Evolutionary conservation across 2,329 filamentous ascomycete species (phyloP).

Genomic region (Geoglossum cookeanum): DNA sequence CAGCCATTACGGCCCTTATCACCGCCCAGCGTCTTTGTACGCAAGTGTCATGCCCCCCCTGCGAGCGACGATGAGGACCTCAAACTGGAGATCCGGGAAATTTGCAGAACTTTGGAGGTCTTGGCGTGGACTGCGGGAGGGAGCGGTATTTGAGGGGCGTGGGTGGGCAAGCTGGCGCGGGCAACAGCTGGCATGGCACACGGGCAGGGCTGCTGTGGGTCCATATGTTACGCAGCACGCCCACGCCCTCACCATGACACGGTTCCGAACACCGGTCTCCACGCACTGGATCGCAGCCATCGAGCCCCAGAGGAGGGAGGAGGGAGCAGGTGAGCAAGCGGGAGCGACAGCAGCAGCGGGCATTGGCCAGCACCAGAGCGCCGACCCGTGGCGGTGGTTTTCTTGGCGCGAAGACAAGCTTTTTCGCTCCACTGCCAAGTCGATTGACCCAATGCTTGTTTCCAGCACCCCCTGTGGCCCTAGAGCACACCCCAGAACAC

Average conservation of each 20-base stretch:
- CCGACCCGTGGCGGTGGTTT: not conserved
- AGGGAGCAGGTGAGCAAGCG: not conserved
- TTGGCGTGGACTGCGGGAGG: not conserved
- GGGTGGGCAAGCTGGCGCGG: no score
- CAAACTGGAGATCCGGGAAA: not conserved
- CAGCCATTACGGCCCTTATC: not conserved
- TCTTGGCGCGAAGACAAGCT: not conserved
- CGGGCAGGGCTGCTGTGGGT: not conserved
- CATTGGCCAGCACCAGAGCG: not conserved
- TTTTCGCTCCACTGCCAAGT: not conserved
- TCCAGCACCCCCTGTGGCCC: not conserved
- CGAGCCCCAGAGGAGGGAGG: not conserved
- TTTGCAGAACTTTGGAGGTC: not conserved
- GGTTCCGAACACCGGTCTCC: not conserved
- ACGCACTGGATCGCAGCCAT: not conserved
- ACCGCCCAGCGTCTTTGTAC: not conserved
- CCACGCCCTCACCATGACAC: not conserved
- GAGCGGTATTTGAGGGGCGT: no score
- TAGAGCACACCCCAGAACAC: no score
- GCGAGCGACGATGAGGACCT: not conserved
- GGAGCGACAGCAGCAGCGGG: not conserved
- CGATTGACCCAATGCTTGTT: not conserved
- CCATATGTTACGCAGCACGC: not conserved
- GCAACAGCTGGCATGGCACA: no score
- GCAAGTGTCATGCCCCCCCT: not conserved